phyloP scores from a whole-genome alignment of 2,329 filamentous ascomycete genomes.

The Alternaria solani region DNA sequence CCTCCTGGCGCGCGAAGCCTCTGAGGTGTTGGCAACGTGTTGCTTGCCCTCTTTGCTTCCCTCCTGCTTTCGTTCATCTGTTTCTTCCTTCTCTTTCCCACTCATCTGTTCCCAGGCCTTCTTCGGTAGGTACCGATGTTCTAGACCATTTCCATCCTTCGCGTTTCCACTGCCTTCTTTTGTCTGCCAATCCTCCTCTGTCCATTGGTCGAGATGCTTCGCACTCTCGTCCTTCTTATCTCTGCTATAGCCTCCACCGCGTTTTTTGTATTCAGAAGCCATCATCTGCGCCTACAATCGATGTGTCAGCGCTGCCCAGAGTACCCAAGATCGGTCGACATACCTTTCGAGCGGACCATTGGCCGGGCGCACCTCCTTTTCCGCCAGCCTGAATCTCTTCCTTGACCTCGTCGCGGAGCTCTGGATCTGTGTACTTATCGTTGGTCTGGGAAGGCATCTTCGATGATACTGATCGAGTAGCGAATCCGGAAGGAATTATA shows the following conservation, averaged over 20 bases:
- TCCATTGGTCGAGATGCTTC: constrained; percentile 57
- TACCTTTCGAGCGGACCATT: constrained; percentile 61
- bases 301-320: neutral
- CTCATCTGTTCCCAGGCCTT: constrained; percentile 60
- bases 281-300: constrained; percentile 55
- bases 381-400: constrained; percentile 56
- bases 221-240: constrained; percentile 56
- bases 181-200: constrained; percentile 60
- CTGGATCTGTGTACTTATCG: constrained; percentile 58
- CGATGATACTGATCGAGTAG: neutral
- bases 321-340: neutral
- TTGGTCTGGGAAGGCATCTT: constrained; percentile 53
- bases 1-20: constrained; percentile 8
- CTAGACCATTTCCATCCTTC: constrained; percentile 46
- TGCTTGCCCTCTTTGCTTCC: constrained; percentile 48
- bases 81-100: constrained; percentile 48
- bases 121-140: constrained; percentile 45
- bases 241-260: constrained; percentile 57
- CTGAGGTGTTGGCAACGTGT: constrained; percentile 10
- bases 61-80: constrained; percentile 56
- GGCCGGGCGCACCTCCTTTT: constrained; percentile 58
- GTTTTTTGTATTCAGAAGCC: constrained; percentile 58
- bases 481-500: neutral
- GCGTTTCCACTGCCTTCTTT: constrained; percentile 58
- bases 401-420: constrained; percentile 58